Conservation (phyloP, 1,284 basidiomycete species). For the Trametes pubescens region DNA sequence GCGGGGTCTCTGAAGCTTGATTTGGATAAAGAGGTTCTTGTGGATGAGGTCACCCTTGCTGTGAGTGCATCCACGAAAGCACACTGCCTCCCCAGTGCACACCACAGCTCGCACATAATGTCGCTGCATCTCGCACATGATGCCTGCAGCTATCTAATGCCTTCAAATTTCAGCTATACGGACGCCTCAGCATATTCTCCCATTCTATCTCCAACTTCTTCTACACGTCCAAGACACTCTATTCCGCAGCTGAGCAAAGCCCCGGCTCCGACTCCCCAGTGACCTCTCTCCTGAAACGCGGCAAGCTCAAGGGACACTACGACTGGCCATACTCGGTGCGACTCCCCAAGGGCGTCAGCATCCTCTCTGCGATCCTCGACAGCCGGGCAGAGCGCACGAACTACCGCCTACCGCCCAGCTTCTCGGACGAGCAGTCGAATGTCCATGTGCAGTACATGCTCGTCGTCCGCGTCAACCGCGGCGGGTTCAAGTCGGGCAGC, state of each 20-base stretch:
- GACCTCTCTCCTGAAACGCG: conserved; percentile 40
- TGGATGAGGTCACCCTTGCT: conserved; percentile 52
- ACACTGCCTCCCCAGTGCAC: background rate
- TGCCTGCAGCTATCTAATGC: background rate
- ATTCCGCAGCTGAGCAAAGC: conserved; percentile 24
- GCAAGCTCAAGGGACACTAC: conserved; percentile 54
- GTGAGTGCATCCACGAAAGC: conserved; percentile 39
- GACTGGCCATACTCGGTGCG: conserved; percentile 56
- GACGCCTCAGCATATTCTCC: conserved; percentile 24
- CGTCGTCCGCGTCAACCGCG: conserved; percentile 55
- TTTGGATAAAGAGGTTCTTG: conserved; percentile 51
- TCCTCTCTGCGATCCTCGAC: conserved; percentile 30
- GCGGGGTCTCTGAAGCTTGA: conserved; percentile 54
- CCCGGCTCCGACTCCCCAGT: background rate
- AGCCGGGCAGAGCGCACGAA: conserved; percentile 21
- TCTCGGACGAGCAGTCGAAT: conserved; percentile 54
- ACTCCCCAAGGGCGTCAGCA: conserved; percentile 50
- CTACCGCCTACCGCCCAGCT: conserved; percentile 55
- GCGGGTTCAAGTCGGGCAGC: conserved; percentile 44
- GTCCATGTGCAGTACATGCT: conserved; percentile 60
- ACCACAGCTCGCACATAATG: background rate
- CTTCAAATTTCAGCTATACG: conserved; percentile 38
- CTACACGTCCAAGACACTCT: conserved; percentile 42
- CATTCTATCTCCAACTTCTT: conserved; percentile 45
- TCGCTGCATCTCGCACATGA: background rate